Evolutionary conservation across 2,329 filamentous ascomycete species (phyloP), one percentile per base, ranked within the genome.

Genomic region (Furcasterigmium furcatum): DNA sequence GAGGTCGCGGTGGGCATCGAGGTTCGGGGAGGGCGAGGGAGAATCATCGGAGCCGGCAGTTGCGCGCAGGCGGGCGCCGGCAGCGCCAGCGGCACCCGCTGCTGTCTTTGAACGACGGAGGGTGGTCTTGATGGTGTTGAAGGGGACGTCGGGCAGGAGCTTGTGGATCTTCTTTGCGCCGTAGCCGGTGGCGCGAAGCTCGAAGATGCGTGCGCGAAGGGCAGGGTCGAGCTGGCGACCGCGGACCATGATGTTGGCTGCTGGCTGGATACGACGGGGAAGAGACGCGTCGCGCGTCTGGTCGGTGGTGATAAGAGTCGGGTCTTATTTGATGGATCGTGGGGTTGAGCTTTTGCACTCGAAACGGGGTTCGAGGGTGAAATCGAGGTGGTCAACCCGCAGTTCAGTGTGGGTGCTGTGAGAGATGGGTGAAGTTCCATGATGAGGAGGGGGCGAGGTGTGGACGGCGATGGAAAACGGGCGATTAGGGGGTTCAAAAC

Each of bases 191-290:
- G 41, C 41, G 7, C 41, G 41, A 35, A 43, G 41, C 41, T 43
- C 41, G 22, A 43, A 43, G 21, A 43, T 43, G 30, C 41, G 41
- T 18, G 41, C 41, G 30, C 41, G 41, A 14, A 43, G 20, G 30
- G 32, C 22, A 19, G 41, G 41, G 41, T 43, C 41, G 22, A 43
- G 41, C 32, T 43, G 41, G 16, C 41, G 30, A 24, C 41, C 41
- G 30, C 41, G 41, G 7, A 43, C 41, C 41, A 43, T 43, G 9
- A n/a, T 35, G 34, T 18, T 8, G 1, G 59, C 62, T 0, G 62
- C 64, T 1, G 62, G 50, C 24, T 27, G 24, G 24, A 7, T 7
- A 7, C 24, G 24, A 27, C 7, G 7, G 7, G 24, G 7, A 12
- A 12, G 7, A 27, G 24, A 27, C 24, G 24, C 24, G 24, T 7